Percentiles rank a stretch among this genome's conserved stretches.
Conservation (phyloP, 169 alveolate species). For the Cardiosporidium cionae region DNA sequence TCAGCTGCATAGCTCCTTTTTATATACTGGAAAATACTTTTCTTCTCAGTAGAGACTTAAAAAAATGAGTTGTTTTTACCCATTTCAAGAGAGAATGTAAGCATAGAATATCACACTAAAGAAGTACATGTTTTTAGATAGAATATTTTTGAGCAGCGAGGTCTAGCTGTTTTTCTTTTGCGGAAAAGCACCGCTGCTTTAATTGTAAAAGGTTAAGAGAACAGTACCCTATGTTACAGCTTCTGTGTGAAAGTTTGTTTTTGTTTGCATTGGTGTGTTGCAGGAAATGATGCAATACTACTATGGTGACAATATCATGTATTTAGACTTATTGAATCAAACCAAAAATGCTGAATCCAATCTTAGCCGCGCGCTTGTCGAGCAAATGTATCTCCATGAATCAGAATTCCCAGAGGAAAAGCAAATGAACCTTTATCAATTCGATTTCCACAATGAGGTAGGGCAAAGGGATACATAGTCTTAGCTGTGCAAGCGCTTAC, state of each 20-base stretch:
- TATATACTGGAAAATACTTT: too few species aligned
- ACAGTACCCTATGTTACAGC: too few species aligned
- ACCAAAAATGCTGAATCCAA: constrained; percentile 48
- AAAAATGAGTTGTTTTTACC: too few species aligned
- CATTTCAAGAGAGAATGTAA: too few species aligned
- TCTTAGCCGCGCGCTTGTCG: constrained; percentile 23
- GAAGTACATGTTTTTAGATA: too few species aligned
- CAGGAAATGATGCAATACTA: constrained; percentile 41
- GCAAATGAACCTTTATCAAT: background rate
- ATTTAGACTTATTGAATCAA: constrained; percentile 55
- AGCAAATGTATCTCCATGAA: constrained; percentile 1
- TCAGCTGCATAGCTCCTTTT: constrained; percentile 20
- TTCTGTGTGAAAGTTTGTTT: background rate
- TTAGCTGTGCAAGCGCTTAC: too few species aligned
- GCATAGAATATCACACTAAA: too few species aligned
- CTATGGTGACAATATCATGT: constrained; percentile 57
- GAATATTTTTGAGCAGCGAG: too few species aligned
- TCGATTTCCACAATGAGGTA: constrained; percentile 18
- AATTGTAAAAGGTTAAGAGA: too few species aligned
- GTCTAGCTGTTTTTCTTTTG: too few species aligned
- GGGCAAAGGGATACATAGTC: background rate
- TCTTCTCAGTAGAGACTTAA: too few species aligned
- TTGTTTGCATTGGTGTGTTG: constrained; percentile 8
- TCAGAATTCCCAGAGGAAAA: background rate
- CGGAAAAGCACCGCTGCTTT: too few species aligned